Conservation (phyloP, 2,329 filamentous ascomycete species). For the Ophiostoma pallidulum region DNA sequence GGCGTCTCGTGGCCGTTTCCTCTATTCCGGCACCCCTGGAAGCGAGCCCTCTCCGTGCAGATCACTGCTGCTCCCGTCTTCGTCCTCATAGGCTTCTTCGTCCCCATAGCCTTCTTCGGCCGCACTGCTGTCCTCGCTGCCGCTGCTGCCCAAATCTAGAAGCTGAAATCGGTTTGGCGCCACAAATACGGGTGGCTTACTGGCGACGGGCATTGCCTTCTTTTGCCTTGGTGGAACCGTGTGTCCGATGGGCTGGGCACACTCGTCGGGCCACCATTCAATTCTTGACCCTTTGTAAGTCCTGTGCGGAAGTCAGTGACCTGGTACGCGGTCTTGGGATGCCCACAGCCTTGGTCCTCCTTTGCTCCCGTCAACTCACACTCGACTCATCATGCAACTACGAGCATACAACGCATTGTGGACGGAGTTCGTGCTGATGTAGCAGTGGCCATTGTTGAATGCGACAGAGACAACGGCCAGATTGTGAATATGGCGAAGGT, state of each 20-base stretch:
- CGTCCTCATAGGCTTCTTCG: conserved; percentile 17
- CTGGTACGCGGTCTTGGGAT: too few species aligned
- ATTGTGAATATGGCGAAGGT: conserved; percentile 77
- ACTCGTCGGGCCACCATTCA: conserved; percentile 65
- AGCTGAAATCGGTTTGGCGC: conserved; percentile 53
- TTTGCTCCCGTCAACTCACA: too few species aligned
- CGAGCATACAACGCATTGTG: conserved; percentile 65
- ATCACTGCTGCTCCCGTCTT: conserved; percentile 12
- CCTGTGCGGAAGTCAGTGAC: conserved; percentile 24
- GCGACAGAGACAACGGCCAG: conserved; percentile 58
- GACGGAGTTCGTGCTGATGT: conserved; percentile 68
- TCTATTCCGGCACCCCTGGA: neutral
- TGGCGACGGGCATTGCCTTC: conserved; percentile 23
- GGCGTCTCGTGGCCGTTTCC: neutral
- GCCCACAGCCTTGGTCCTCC: too few species aligned
- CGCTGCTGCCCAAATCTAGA: conserved; percentile 41
- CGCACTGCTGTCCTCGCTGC: conserved; percentile 21
- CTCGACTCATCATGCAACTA: conserved; percentile 64
- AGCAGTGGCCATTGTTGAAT: conserved; percentile 50
- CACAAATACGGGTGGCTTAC: conserved; percentile 27
- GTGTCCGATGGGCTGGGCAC: conserved; percentile 45
- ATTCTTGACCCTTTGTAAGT: conserved; percentile 63
- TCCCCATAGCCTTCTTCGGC: conserved; percentile 17
- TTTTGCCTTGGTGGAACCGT: conserved; percentile 19
- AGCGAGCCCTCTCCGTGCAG: conserved; percentile 15